Conservation (phyloP, 164 flowering plant species). For the Liquidambar formosana region DNA sequence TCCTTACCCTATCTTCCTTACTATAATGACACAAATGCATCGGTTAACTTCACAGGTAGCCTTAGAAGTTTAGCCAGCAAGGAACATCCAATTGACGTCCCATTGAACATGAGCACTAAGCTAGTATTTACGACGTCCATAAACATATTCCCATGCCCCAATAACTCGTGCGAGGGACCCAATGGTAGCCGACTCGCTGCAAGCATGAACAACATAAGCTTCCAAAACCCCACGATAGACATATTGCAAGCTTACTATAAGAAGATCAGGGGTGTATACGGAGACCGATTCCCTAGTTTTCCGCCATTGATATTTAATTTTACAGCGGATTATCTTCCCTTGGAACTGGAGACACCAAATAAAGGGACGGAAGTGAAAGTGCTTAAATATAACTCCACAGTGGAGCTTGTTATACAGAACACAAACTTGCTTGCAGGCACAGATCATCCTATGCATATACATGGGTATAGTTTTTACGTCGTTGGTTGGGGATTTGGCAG, state of each 20-base stretch:
- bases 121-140: background rate
- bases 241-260: constrained; percentile 12
- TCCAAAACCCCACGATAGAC: background rate
- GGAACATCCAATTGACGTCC: constrained; percentile 30
- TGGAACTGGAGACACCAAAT: background rate
- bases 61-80: constrained; percentile 22
- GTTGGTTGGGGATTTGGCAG: constrained; percentile 25
- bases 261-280: background rate
- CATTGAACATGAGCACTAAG: constrained; percentile 14
- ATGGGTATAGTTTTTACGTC: constrained; percentile 8
- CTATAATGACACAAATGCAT: constrained; percentile 22
- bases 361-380: constrained; percentile 10
- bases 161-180: constrained; percentile 5
- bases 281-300: constrained; percentile 7
- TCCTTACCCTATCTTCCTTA: constrained; percentile 21
- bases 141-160: constrained; percentile 4
- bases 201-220: constrained; percentile 14
- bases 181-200: constrained; percentile 5
- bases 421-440: constrained; percentile 9
- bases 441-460: constrained; percentile 29
- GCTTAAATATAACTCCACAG: constrained; percentile 13
- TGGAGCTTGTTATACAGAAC: constrained; percentile 25
- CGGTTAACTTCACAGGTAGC: background rate
- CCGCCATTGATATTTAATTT: constrained; percentile 12
- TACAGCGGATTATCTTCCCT: constrained; percentile 8